Evolutionary conservation across 2,329 filamentous ascomycete species (phyloP).

Genomic region (Penicillium concentricum): DNA sequence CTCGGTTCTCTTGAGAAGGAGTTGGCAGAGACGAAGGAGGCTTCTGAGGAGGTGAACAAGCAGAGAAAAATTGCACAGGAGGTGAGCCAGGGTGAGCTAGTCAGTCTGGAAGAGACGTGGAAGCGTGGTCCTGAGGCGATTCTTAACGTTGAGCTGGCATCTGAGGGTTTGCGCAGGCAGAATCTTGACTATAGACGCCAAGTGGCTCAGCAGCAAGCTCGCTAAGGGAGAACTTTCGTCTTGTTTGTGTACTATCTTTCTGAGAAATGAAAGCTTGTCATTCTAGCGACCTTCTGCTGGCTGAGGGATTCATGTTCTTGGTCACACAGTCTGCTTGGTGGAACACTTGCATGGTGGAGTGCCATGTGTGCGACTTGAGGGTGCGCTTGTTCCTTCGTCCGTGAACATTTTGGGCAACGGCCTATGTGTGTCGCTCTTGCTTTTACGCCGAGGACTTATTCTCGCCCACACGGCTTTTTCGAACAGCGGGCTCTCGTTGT

Average conservation of each 20-base stretch:
- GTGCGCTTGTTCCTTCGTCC: not conserved
- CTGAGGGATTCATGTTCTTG: not conserved
- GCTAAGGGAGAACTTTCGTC: conserved; percentile 14
- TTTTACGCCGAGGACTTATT: not conserved
- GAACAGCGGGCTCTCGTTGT: not conserved
- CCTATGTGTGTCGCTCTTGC: not conserved
- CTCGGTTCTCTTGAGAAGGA: conserved; percentile 70
- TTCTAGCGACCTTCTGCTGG: not conserved
- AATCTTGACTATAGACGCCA: conserved; percentile 61
- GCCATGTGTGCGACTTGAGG: not conserved
- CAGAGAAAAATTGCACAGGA: conserved; percentile 69
- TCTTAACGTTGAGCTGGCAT: conserved; percentile 82
- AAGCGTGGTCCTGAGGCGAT: conserved; percentile 72
- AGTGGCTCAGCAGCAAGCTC: conserved; percentile 35
- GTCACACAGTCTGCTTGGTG: conserved; percentile 2
- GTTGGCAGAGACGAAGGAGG: conserved; percentile 64
- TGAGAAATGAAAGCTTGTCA: not conserved
- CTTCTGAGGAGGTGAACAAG: conserved; percentile 72
- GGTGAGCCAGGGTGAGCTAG: conserved; percentile 69
- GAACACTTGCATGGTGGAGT: not conserved
- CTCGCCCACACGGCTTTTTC: not conserved
- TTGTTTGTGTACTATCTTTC: not conserved
- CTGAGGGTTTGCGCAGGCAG: conserved; percentile 67
- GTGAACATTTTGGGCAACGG: not conserved
- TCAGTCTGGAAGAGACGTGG: conserved; percentile 74